phyloP scores from a whole-genome alignment of 2,329 filamentous ascomycete species.

The Cordyceps farinosa region DNA sequence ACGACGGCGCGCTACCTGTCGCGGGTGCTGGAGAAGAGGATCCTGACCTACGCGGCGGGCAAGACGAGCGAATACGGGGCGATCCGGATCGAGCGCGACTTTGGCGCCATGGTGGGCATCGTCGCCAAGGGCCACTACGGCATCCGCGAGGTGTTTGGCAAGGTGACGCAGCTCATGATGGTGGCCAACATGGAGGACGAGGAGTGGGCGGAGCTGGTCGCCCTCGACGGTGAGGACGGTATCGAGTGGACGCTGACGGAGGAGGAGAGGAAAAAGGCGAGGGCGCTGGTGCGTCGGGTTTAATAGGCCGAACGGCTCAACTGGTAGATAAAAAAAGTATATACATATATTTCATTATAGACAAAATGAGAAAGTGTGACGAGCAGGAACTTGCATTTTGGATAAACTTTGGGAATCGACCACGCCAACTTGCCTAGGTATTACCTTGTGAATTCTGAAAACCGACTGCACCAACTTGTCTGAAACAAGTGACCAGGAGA shows the following conservation, averaged over 20 bases:
- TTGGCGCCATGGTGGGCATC: slow-evolving; percentile 67
- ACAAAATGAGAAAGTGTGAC: neutral
- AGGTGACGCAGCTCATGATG: slow-evolving; percentile 76
- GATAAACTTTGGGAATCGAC: neutral
- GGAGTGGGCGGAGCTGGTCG: slow-evolving; percentile 77
- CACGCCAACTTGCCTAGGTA: neutral
- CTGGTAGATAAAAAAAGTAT: neutral
- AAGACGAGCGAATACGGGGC: slow-evolving; percentile 78
- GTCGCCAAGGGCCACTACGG: slow-evolving; percentile 71
- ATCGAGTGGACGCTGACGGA: slow-evolving; percentile 68
- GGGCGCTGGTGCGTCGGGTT: slow-evolving; percentile 55
- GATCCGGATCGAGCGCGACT: slow-evolving; percentile 78
- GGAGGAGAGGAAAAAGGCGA: slow-evolving; percentile 70
- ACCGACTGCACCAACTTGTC: neutral
- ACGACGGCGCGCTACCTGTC: slow-evolving; percentile 72
- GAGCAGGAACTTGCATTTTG: neutral
- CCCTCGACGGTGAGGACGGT: slow-evolving; percentile 53
- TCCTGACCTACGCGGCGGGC: slow-evolving; percentile 76
- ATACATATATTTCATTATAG: neutral
- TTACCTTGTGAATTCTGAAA: too few species aligned
- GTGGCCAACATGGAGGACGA: slow-evolving; percentile 94
- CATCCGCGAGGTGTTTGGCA: slow-evolving; percentile 71
- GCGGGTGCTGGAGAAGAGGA: slow-evolving; percentile 78
- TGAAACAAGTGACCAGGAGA: too few species aligned
- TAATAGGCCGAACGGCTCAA: neutral